Percentiles rank a stretch among this genome's conserved stretches.
These are phyloP conservation scores for Potentilla sterilis DNA, from an alignment of 306 rosid genomes.

Conservation along the genomic window DNA sequence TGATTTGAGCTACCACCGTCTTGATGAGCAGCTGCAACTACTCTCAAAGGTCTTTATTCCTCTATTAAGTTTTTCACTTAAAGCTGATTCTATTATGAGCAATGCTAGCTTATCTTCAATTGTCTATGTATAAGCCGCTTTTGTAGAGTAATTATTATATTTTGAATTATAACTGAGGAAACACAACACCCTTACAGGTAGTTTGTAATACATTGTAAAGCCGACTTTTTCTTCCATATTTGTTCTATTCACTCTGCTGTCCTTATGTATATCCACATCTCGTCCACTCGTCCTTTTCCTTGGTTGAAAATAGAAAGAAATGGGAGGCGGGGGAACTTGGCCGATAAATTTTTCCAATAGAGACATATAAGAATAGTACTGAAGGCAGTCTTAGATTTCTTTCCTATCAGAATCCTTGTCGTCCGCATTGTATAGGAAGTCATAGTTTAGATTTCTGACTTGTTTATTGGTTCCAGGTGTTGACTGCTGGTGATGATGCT, in stretches of 20 bases:
- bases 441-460: conserved; percentile 12
- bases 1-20: conserved; percentile 64
- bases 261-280: background rate
- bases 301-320: background rate
- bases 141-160: background rate
- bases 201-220: background rate
- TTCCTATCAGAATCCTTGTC: background rate
- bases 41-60: conserved; percentile 61
- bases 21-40: conserved; percentile 81
- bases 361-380: background rate
- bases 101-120: background rate
- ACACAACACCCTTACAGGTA: background rate
- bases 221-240: background rate
- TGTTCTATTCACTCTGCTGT: background rate
- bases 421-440: background rate
- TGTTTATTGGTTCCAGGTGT: conserved; percentile 45
- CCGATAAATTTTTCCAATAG: background rate
- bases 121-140: background rate
- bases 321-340: background rate
- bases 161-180: background rate
- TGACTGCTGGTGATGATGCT: conserved; percentile 86
- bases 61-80: conserved; percentile 13
- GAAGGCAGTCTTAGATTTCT: background rate
- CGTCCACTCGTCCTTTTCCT: background rate
- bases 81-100: background rate